Conservation (phyloP, 2,329 filamentous ascomycete species). For the Monascus ruber region DNA sequence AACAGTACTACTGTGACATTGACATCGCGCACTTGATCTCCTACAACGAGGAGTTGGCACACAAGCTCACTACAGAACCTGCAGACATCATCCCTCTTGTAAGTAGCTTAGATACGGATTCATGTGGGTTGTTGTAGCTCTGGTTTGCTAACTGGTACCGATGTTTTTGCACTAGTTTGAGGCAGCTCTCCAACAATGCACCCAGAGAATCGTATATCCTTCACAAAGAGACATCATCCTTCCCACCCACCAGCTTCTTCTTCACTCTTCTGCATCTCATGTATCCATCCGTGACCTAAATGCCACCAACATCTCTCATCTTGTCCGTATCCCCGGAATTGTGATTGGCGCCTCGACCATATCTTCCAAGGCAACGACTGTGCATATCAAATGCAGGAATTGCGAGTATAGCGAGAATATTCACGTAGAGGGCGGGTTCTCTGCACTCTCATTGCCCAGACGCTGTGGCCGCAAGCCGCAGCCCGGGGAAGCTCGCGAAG, state of each 20-base stretch:
- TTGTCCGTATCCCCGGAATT: slow-evolving; percentile 95
- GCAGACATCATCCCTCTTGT: slow-evolving; percentile 87
- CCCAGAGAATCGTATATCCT: slow-evolving; percentile 85
- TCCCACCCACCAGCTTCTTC: slow-evolving; percentile 84
- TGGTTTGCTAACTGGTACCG: not conserved
- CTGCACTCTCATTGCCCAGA: slow-evolving; percentile 73
- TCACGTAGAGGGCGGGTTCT: slow-evolving; percentile 71
- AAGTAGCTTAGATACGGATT: slow-evolving; percentile 18
- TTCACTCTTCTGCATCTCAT: slow-evolving; percentile 83
- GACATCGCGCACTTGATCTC: slow-evolving; percentile 93
- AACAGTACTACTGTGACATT: slow-evolving; percentile 92
- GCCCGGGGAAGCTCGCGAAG: slow-evolving; percentile 53
- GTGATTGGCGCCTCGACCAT: slow-evolving; percentile 95
- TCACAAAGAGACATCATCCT: slow-evolving; percentile 56
- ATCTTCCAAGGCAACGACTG: slow-evolving; percentile 82
- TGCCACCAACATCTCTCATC: slow-evolving; percentile 79
- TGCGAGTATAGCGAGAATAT: slow-evolving; percentile 64
- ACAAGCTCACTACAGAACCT: slow-evolving; percentile 78
- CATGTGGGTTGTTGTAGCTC: slow-evolving; percentile 1
- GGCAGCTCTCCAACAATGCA: slow-evolving; percentile 76
- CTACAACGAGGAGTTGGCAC: slow-evolving; percentile 89
- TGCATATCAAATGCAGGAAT: slow-evolving; percentile 79
- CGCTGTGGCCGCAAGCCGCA: slow-evolving; percentile 55
- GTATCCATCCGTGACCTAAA: slow-evolving; percentile 91
- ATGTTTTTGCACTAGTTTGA: slow-evolving; percentile 57